Percentiles rank a stretch among this genome's conserved stretches.
Evolutionary conservation across 2,329 filamentous ascomycete genomes (phyloP).

Genomic region (Pezicula rhizophila): DNA sequence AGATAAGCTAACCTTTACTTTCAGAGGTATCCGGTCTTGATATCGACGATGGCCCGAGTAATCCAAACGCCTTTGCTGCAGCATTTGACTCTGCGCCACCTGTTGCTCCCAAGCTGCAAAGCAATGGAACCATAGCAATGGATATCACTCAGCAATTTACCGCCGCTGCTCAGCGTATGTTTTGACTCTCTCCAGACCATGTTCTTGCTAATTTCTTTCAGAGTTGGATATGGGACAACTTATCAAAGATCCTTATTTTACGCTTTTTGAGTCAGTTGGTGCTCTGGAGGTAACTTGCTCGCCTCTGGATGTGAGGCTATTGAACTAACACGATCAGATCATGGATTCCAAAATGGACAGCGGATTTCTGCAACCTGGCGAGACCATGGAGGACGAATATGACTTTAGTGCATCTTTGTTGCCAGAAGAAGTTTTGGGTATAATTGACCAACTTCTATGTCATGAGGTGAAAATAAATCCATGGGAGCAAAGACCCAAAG

Average conservation of each 20-base stretch:
- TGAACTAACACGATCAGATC: constrained; percentile 54
- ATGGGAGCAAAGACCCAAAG: background rate
- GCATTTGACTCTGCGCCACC: constrained; percentile 21
- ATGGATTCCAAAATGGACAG: constrained; percentile 99
- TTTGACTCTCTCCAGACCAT: constrained; percentile 2
- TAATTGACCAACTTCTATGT: constrained; percentile 88
- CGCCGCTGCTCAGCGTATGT: constrained; percentile 46
- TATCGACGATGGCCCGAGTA: constrained; percentile 18
- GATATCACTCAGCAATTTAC: constrained; percentile 55
- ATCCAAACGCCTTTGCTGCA: constrained; percentile 15
- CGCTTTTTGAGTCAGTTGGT: constrained; percentile 88
- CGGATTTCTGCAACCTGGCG: constrained; percentile 70
- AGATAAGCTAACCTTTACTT: constrained; percentile 9
- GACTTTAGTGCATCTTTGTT: constrained; percentile 62
- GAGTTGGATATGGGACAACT: constrained; percentile 75
- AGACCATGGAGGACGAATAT: constrained; percentile 79
- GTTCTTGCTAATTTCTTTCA: constrained; percentile 32
- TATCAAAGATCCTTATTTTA: constrained; percentile 90
- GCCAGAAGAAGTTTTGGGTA: constrained; percentile 78
- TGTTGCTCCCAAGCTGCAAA: constrained; percentile 25
- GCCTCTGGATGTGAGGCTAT: background rate
- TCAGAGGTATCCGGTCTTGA: constrained; percentile 22
- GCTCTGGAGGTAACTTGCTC: constrained; percentile 59
- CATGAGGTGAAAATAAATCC: constrained; percentile 58
- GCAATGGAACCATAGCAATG: constrained; percentile 45